Evolutionary conservation across 331 rosid species (phyloP).

Genomic region (Pyracantha coccinea): DNA sequence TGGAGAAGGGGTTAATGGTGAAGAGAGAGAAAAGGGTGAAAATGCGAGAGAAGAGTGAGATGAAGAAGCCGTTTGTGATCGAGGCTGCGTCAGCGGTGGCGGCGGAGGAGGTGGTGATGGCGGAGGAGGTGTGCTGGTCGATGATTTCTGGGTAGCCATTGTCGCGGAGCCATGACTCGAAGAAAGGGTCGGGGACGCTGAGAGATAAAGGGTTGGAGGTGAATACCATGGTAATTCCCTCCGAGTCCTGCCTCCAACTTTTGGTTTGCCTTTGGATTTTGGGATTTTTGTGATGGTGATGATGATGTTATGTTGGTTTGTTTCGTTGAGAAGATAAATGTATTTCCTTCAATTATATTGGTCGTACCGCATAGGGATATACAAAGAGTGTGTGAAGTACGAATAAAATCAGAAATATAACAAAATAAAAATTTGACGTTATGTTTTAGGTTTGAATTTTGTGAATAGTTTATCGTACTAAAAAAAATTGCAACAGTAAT

Average conservation of each 20-base stretch:
- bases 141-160: constrained; percentile 83
- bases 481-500: too few species aligned
- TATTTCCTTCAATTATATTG: not conserved
- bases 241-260: not conserved
- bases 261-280: not conserved
- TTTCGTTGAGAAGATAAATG: not conserved
- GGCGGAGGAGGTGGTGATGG: constrained; percentile 18
- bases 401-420: too few species aligned
- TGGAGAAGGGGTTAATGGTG: constrained; percentile 70
- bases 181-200: constrained; percentile 86
- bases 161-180: constrained; percentile 96
- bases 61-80: constrained; percentile 25
- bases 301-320: not conserved
- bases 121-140: constrained; percentile 62
- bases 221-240: constrained; percentile 43
- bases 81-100: constrained; percentile 10
- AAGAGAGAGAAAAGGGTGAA: constrained; percentile 58
- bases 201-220: constrained; percentile 83
- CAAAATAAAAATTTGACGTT: too few species aligned
- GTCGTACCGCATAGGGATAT: too few species aligned
- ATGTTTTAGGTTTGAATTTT: accelerated
- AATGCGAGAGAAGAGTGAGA: constrained; percentile 43
- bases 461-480: too few species aligned
- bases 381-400: too few species aligned
- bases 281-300: too few species aligned